Conservation (phyloP, 176 grass and related monocot genomes). For the Thinopyrum elongatum region DNA sequence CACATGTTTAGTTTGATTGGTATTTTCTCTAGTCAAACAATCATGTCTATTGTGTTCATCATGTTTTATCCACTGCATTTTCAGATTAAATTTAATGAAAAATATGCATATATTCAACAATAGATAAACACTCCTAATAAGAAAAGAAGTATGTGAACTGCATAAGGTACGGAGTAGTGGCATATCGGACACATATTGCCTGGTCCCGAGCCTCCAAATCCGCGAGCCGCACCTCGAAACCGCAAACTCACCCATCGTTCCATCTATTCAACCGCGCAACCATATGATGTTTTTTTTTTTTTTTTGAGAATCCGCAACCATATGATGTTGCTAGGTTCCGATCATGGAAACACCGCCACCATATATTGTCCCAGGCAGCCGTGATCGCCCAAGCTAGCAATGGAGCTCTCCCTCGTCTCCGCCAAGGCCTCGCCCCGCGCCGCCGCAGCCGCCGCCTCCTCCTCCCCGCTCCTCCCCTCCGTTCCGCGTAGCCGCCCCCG, state of each 20-base stretch:
- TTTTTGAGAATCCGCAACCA: no score
- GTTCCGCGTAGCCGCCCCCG: neutral
- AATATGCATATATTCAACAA: no score
- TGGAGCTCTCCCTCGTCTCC: constrained; percentile 27
- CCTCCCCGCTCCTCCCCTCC: neutral
- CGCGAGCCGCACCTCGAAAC: neutral
- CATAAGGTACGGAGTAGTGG: no score
- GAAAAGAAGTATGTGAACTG: no score
- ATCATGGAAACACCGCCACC: neutral
- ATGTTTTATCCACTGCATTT: no score
- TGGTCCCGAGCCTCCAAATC: neutral
- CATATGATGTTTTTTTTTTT: constrained; percentile 19
- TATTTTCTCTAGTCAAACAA: no score
- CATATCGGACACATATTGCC: neutral
- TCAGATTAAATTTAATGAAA: no score
- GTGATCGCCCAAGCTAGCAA: constrained; percentile 15
- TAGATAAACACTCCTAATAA: no score
- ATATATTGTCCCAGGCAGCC: neutral
- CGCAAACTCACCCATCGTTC: constrained; percentile 28
- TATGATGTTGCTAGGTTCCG: constrained; percentile 7
- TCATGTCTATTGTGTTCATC: no score
- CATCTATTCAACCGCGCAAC: constrained; percentile 18
- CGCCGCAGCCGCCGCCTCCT: neutral
- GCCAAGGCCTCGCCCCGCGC: neutral
- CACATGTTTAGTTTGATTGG: no score